A percentile compares a stretch with the other conserved stretches of the same genome.
Conservation (phyloP, 1,284 basidiomycete species). For the Ustilago nuda region DNA sequence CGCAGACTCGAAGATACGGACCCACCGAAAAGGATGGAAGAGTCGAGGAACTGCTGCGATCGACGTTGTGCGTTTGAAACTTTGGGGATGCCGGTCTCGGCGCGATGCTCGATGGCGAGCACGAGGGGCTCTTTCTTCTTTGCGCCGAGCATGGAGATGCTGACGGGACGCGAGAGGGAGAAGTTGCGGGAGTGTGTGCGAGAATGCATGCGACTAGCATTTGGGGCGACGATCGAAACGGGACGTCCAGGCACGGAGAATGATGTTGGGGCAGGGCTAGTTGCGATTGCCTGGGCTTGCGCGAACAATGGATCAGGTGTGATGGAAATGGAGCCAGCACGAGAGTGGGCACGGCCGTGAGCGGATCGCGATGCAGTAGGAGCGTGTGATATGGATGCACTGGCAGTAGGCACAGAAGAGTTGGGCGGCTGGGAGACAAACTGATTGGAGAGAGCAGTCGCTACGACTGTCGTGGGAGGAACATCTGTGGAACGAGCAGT, state of each 20-base stretch:
- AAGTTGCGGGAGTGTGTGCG: conserved; percentile 37
- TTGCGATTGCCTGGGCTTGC: conserved; percentile 26
- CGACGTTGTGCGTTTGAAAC: conserved; percentile 11
- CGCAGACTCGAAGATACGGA: conserved; percentile 4
- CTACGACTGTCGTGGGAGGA: conserved; percentile 15
- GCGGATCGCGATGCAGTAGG: conserved; percentile 45
- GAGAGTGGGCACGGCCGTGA: conserved; percentile 57
- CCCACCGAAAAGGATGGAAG: conserved; percentile 34
- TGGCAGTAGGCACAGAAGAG: conserved; percentile 15
- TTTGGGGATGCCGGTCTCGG: conserved; percentile 8
- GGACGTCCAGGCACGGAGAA: conserved; percentile 18
- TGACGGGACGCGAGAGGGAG: conserved; percentile 36
- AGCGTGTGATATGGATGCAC: conserved; percentile 14
- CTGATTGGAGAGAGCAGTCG: conserved; percentile 31
- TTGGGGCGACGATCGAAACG: conserved; percentile 21
- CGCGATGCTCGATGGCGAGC: conserved; percentile 46
- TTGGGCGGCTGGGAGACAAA: conserved; percentile 41
- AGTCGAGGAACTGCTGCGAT: conserved; percentile 46
- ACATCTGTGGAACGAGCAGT: conserved; percentile 21
- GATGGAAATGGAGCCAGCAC: conserved; percentile 59
- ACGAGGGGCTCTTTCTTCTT: conserved; percentile 45
- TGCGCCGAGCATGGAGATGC: conserved; percentile 47
- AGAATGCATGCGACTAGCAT: conserved; percentile 28
- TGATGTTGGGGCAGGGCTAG: conserved; percentile 15
- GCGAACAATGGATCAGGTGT: conserved; percentile 35